Base-by-base conservation (phyloP, 306 rosid species). In the Senna tora region DNA sequence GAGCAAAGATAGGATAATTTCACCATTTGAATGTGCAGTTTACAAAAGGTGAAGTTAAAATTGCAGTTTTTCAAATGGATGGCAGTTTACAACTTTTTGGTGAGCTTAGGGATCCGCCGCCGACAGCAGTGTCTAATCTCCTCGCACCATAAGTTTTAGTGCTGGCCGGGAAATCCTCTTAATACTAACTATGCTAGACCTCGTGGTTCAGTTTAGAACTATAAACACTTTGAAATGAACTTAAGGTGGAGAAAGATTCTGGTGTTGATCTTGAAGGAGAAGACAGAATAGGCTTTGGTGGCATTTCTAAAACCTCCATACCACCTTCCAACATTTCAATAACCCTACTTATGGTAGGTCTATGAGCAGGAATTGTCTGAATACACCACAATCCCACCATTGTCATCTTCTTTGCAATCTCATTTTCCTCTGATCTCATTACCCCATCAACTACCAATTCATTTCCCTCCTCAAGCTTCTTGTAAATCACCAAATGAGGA, bases 381-480 rank as follows among this genome's bases (percentile, higher is more conserved):
- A 81, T 67, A 69, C 85, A 77, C 82, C 79, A 81, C 22, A 77
- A 9, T 4, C 85, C 82, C 15, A 81, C 85, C 58, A 81, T 13
- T 4, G 17, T 30, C 77, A 81, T 55, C 50, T 49, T 81, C 71
- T 77, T 81, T 1, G 65, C 77, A 0, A 62, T 11, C 30, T 60
- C 66, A 25, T 63, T 73, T 64, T 81, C 76, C n/a, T 73, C 74
- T 0, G 10, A 47, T 0, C 39, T 73, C 41, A 38, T 51, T 4
- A 4, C 17, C 4, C n/a, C 49, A 4, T 22, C 19, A 13, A 71
- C 38, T 1, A 50, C 76, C 9, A 77, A 25, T 32, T 54, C 45
- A 20, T 36, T 77, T 6, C 55, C 62, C 0, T 2, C 20, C 25
- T 73, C 33, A 6, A 81, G 75, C 13, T 34, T 76, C 33, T 77